phyloP scores from a whole-genome alignment of 1,139 yeast species.

The Williopsis jadinii region DNA sequence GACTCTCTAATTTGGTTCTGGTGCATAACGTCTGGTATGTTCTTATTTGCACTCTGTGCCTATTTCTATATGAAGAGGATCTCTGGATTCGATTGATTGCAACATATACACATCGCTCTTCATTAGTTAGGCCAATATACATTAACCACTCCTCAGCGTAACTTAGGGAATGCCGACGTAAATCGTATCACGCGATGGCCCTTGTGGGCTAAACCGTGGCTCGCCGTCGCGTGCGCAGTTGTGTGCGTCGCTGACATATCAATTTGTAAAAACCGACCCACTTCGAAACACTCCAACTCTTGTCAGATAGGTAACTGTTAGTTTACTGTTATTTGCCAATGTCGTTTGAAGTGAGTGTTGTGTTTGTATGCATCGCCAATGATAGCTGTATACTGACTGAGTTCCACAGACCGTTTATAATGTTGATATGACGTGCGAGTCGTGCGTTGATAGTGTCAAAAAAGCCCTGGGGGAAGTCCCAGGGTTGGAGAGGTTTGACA shows the following conservation, averaged over 20 bases:
- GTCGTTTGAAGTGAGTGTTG: constrained; percentile 6
- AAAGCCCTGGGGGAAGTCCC: constrained; percentile 41
- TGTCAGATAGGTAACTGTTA: too few relatives aligned
- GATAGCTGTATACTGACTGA: constrained; percentile 5
- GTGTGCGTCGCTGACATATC: too few relatives aligned
- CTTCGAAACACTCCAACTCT: too few relatives aligned
- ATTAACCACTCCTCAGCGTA: too few relatives aligned
- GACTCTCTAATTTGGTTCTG: constrained; percentile 74
- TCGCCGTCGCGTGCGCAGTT: too few relatives aligned
- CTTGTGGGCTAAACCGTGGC: too few relatives aligned
- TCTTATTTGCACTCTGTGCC: constrained; percentile 34
- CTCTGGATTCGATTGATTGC: constrained; percentile 22
- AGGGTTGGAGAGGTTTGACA: constrained; percentile 41
- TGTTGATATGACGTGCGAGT: constrained; percentile 69
- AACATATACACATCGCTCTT: too few relatives aligned
- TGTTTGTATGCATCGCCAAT: constrained; percentile 1
- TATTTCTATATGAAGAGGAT: constrained; percentile 38
- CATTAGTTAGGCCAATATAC: too few relatives aligned
- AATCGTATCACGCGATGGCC: too few relatives aligned
- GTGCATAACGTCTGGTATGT: constrained; percentile 36
- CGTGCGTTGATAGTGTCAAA: constrained; percentile 58
- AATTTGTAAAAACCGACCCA: too few relatives aligned
- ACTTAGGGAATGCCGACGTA: too few relatives aligned
- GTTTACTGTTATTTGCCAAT: not conserved
- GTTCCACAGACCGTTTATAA: constrained; percentile 53